A percentile compares a stretch with the other conserved stretches of the same genome.
phyloP scores from a whole-genome alignment of 306 rosid genomes.

The Acacia acuminata region DNA sequence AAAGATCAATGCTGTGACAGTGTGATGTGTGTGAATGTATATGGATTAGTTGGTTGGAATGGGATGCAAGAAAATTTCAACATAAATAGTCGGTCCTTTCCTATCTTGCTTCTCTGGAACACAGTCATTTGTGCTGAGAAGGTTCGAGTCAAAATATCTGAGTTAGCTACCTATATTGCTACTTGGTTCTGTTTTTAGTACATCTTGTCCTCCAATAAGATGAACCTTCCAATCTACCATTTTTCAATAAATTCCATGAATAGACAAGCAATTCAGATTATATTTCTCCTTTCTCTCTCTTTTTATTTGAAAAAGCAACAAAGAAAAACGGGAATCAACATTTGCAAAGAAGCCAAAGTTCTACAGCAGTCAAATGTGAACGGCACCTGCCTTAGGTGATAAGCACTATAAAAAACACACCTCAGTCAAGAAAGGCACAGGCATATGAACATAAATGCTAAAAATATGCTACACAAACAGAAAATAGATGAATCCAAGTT shows the following conservation, averaged over 20 bases:
- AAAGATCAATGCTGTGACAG: background rate
- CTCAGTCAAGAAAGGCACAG: background rate
- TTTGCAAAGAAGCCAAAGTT: constrained; percentile 9
- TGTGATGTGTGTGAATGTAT: background rate
- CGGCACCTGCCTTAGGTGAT: background rate
- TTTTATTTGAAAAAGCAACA: background rate
- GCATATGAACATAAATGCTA: background rate
- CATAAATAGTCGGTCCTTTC: background rate
- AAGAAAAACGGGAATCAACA: background rate
- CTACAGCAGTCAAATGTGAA: background rate
- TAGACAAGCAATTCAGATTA: no score
- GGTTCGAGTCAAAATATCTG: background rate
- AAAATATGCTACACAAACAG: background rate
- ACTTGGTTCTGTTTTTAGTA: background rate
- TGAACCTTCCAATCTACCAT: background rate
- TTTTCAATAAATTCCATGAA: background rate
- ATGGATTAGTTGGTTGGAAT: background rate
- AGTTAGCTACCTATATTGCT: background rate
- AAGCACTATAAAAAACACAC: background rate
- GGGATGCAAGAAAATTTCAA: background rate
- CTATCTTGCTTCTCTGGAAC: no score
- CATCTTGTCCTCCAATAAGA: background rate
- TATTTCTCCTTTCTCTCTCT: no score
- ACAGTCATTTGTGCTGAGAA: background rate
- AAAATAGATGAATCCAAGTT: background rate